Conservation (phyloP, 78 protist genomes). For the Blattamonas nauphoetae region DNA sequence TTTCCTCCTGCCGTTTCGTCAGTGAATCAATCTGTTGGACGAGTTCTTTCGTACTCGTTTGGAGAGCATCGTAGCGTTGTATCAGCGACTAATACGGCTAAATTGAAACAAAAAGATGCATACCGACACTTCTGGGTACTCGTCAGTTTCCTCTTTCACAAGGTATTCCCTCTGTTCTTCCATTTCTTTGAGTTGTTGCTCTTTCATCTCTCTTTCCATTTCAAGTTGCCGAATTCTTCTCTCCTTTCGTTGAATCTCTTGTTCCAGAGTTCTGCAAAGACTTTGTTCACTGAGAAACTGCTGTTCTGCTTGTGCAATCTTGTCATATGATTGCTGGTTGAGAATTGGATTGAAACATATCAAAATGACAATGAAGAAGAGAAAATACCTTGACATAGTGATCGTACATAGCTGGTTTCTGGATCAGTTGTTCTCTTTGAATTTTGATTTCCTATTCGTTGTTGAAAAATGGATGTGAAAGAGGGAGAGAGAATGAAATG, state of each 20-base stretch:
- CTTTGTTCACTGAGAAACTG: not conserved
- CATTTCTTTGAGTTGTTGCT: not conserved
- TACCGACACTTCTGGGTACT: not conserved
- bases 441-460: not conserved
- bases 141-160: not conserved
- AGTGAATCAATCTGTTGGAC: not conserved
- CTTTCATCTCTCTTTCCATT: not conserved
- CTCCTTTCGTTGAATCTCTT: not conserved
- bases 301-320: not conserved
- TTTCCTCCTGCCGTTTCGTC: not conserved
- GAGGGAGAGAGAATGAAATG: not conserved
- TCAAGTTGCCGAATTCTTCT: not conserved
- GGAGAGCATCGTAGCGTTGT: not conserved
- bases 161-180: not conserved
- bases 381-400: not conserved
- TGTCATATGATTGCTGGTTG: not conserved
- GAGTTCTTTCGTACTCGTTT: not conserved
- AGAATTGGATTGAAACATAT: not conserved
- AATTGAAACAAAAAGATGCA: not conserved
- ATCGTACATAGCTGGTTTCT: not conserved
- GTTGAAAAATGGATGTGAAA: not conserved
- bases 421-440: not conserved
- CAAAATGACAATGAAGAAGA: not conserved
- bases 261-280: not conserved
- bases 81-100: not conserved